Evolutionary conservation across 768 basidiomycete genomes (phyloP).

Genomic region (Boletus patriciae): DNA sequence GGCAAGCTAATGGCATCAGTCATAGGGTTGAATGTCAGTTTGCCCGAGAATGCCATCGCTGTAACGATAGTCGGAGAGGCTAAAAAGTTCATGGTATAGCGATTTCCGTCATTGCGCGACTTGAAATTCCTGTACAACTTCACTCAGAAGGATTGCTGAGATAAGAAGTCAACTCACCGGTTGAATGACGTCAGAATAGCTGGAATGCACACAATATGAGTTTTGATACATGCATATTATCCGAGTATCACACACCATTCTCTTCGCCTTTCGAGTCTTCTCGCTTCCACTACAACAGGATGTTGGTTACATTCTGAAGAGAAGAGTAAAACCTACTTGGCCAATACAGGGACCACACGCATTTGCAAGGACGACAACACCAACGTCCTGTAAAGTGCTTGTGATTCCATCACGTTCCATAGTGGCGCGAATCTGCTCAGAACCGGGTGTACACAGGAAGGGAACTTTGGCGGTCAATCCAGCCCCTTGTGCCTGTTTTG

Average conservation of each 20-base stretch:
- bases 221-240: neutral
- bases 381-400: constrained; percentile 76
- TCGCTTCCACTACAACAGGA: constrained; percentile 76
- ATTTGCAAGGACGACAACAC: constrained; percentile 94
- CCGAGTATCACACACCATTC: constrained; percentile 59
- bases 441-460: constrained; percentile 86
- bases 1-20: constrained; percentile 69
- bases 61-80: constrained; percentile 97
- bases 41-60: constrained; percentile 95
- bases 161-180: constrained; percentile 48
- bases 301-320: constrained; percentile 4
- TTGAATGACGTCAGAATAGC: constrained; percentile 98
- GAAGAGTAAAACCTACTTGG: constrained; percentile 51
- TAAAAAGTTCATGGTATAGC: constrained; percentile 94
- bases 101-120: constrained; percentile 95
- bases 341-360: constrained; percentile 99
- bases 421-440: constrained; percentile 95
- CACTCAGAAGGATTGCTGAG: neutral
- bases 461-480: constrained; percentile 84
- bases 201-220: constrained; percentile 31
- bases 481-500: constrained; percentile 80
- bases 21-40: constrained; percentile 90
- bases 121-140: constrained; percentile 64
- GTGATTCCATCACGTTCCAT: constrained; percentile 95
- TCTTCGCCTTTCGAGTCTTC: constrained; percentile 85